These are phyloP conservation scores for Calvatia gigantea DNA, from an alignment of 768 basidiomycete genomes.

Conservation along the genomic window DNA sequence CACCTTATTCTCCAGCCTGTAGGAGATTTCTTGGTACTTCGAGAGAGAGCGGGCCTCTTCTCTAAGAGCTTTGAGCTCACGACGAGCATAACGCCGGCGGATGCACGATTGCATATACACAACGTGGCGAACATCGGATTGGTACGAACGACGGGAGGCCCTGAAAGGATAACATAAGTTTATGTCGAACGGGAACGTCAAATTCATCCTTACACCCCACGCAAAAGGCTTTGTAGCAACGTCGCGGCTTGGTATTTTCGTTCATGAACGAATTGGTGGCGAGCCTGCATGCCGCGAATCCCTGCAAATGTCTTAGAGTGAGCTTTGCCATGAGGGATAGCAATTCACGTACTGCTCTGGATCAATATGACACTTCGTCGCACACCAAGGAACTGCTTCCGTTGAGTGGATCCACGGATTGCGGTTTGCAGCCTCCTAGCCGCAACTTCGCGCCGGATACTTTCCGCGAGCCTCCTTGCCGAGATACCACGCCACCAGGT, in stretches of 20 bases:
- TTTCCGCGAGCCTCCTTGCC: slow-evolving; percentile 68
- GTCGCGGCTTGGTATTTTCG: slow-evolving; percentile 61
- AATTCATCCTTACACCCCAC: slow-evolving; percentile 71
- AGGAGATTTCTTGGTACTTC: slow-evolving; percentile 98
- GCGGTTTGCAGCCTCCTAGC: slow-evolving; percentile 75
- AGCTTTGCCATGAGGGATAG: background rate
- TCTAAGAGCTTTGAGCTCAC: slow-evolving; percentile 78
- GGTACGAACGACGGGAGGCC: slow-evolving; percentile 49
- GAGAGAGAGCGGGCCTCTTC: slow-evolving; percentile 95
- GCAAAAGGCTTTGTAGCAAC: slow-evolving; percentile 75
- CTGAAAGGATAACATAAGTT: slow-evolving; percentile 32
- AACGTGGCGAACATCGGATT: slow-evolving; percentile 64
- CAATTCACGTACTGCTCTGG: slow-evolving; percentile 84
- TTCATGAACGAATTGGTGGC: slow-evolving; percentile 54
- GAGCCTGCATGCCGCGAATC: slow-evolving; percentile 70
- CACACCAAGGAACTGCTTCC: slow-evolving; percentile 64
- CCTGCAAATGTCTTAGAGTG: slow-evolving; percentile 34
- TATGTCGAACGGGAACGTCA: background rate
- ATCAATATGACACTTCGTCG: slow-evolving; percentile 63
- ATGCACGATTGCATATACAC: slow-evolving; percentile 89
- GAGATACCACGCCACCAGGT: slow-evolving; percentile 91
- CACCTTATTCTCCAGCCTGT: slow-evolving; percentile 97
- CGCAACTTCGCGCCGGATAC: slow-evolving; percentile 68
- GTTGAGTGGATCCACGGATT: slow-evolving; percentile 68
- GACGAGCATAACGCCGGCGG: slow-evolving; percentile 83